Conservation (phyloP, 1,139 yeast genomes). For the Yamadazyma friedrichii region DNA sequence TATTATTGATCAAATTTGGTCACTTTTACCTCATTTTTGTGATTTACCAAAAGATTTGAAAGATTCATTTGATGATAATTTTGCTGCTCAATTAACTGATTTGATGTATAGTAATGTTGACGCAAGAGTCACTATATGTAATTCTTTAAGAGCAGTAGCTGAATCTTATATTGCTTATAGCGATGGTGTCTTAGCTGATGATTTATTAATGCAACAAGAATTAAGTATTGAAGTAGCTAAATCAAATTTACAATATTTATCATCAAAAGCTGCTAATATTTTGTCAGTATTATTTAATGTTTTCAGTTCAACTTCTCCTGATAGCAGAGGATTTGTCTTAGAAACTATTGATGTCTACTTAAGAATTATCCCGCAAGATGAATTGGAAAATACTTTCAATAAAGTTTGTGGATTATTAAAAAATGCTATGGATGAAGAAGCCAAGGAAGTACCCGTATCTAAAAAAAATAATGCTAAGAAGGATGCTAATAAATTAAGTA, state of each 20-base stretch:
- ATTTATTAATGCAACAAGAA: constrained; percentile 56
- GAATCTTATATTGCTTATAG: constrained; percentile 70
- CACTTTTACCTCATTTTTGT: constrained; percentile 84
- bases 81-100: constrained; percentile 77
- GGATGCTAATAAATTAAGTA: constrained; percentile 54
- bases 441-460: constrained; percentile 8
- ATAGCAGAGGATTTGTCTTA: constrained; percentile 76
- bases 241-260: constrained; percentile 58
- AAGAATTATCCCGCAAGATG: constrained; percentile 64
- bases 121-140: constrained; percentile 76
- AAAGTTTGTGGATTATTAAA: constrained; percentile 81
- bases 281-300: constrained; percentile 89
- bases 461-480: constrained; percentile 11
- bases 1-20: constrained; percentile 88
- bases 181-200: constrained; percentile 58
- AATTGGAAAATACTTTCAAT: constrained; percentile 73
- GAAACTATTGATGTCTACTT: constrained; percentile 85
- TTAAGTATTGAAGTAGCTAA: constrained; percentile 59
- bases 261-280: constrained; percentile 67
- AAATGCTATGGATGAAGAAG: constrained; percentile 69
- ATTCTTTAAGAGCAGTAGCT: constrained; percentile 73
- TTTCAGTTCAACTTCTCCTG: constrained; percentile 81
- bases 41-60: constrained; percentile 78
- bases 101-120: constrained; percentile 72
- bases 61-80: constrained; percentile 63